Conservation (phyloP, 129 eudicot genomes). For the Escallonia rubra region DNA sequence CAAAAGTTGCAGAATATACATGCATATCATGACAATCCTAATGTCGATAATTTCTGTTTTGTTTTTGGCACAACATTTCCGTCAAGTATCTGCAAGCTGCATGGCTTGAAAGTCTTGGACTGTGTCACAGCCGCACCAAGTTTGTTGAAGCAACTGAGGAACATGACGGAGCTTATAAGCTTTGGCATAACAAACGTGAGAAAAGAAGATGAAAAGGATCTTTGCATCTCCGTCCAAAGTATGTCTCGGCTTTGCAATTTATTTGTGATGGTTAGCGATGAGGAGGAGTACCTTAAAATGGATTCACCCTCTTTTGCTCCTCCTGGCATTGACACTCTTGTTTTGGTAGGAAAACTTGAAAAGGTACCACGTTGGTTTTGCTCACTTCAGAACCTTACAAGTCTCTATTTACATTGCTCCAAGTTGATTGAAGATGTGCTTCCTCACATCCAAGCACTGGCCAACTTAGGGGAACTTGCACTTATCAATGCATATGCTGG, state of each 20-base stretch:
- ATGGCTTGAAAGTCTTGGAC: background rate
- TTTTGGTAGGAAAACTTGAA: background rate
- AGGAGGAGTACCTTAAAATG: background rate
- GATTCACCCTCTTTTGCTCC: background rate
- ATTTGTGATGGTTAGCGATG: background rate
- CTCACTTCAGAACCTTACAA: background rate
- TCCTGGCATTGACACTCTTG: background rate
- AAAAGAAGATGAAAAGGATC: background rate
- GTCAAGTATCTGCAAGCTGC: background rate
- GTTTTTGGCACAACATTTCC: background rate
- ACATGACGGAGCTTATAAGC: background rate
- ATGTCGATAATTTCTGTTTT: background rate
- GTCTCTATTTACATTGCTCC: background rate
- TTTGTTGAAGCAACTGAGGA: background rate
- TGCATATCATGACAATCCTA: background rate
- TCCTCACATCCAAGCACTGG: background rate
- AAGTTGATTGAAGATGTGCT: background rate
- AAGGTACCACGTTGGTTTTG: slow-evolving; percentile 2
- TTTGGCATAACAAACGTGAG: background rate
- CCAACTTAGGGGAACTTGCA: background rate
- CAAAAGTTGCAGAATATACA: slow-evolving; percentile 3
- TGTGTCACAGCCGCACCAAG: background rate
- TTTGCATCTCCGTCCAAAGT: background rate
- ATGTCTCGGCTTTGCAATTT: background rate
- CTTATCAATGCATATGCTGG: background rate